Base-by-base conservation (phyloP, 2,329 filamentous ascomycete genomes). In the Cercospora janseana region DNA sequence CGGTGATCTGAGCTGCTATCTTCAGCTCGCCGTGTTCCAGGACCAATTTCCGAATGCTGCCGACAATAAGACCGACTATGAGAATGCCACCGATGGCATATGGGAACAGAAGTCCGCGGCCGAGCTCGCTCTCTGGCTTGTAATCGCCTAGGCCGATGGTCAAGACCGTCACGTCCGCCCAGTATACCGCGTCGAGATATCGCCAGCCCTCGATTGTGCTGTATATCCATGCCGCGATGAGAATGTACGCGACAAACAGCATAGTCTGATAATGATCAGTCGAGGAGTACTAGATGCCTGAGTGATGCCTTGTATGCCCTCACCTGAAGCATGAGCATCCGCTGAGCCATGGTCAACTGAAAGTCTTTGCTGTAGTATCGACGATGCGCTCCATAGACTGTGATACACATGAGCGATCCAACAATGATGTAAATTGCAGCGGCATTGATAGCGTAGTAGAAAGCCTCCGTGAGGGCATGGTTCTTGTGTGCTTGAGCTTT, bases 361-460 rank as follows among this genome's bases (percentile, higher is more conserved):
- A 81, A 83, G 18, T 79, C 74, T 49, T 74, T 76, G n/a, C 71
- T 70, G 54, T 80, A 82, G 49, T 80, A 75, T 0, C 74, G 74
- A 47, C 66, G 72, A 50, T 70, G 73, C 3, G 80, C 79, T 4
- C 80, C 80, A 48, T 73, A 74, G 1, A 79, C 76, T 0, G 80
- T 83, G 6, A 80, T 58, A 23, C 75, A 69, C 73, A 82, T 76
- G 6, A 82, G 63, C 2, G 70, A 70, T 1, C 77, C 72, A 29
- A 83, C 75, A 45, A 81, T 69, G 51, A 79, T 77, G 59, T 83
- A 83, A 3, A 82, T 62, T 0, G 62, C 72, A 2, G 79, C 77
- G 4, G 80, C 80, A 48, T 80, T 79, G 45, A 80, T 75, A 1
- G 72, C 80, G 56, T 82, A 83, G 61, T 82, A 83, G 62, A 76